Evolutionary conservation across 2,329 filamentous ascomycete species (phyloP), one percentile per base, ranked within the genome.

Genomic region (Fusarium clavum): DNA sequence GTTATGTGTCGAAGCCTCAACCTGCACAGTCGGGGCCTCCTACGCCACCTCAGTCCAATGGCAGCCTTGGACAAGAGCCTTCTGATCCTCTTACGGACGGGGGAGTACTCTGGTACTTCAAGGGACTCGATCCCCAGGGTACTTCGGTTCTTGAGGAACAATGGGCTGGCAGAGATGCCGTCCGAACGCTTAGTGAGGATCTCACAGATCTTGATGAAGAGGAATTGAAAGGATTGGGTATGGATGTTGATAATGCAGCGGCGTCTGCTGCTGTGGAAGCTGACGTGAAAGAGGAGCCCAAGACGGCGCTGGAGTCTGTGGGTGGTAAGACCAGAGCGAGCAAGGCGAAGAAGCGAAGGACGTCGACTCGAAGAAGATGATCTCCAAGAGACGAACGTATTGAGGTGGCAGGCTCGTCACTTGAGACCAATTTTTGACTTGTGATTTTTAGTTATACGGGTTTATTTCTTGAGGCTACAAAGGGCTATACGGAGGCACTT

Each of bases 171-270:
- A 86, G 90, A 34, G 92, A 94, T 58, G 89, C 92, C 1, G 81
- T 85, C 38, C 82, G 86, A 29, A 84, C 83, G 73, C 90, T 95
- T 79, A 97, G 93, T 74, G 94, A 97, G 79, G 93, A 95, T 73
- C 85, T 98, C 24, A 97, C 92, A 60, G 95, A 98, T 77, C 90
- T 98, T 77, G 94, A 97, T 74, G 94, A 98, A 70, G 94, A 97
- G 54, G 93, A 95, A 80, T 84, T 97, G 61, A 90, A 92, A 74
- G 93, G 91, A 34, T 82, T 94, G 34, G 85, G 82, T 34, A 83
- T 84, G 51, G 86, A 87, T 69, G 82, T 88, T 30, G 85, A 86
- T 69, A 83, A 86, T 40, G 73, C 72, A 29, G 76, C 77, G 25
- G 61, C 67, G 38, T 74, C 78, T 5, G 75, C 75, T 38, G 72